phyloP scores from a whole-genome alignment of 202 grass and related monocot species.

The Brachypodium distachyon region DNA sequence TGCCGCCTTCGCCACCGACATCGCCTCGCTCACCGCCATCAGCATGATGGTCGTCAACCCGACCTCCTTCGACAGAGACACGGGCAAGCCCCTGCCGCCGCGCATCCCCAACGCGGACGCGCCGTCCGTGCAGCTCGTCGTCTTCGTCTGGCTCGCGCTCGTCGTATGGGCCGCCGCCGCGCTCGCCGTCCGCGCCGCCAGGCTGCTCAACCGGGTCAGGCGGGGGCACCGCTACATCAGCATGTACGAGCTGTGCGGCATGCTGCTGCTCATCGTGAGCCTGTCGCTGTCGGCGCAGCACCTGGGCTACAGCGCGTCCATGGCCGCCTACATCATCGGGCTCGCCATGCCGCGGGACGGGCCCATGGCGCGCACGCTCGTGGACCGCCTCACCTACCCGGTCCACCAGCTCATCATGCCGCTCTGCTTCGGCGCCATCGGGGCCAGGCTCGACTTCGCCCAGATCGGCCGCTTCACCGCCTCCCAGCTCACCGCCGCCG shows the following conservation, averaged over 20 bases:
- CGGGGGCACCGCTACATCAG: conserved; percentile 30
- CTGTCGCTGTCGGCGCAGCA: conserved; percentile 15
- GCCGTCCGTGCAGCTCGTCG: neutral
- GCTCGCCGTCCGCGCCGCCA: neutral
- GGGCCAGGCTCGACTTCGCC: conserved; percentile 42
- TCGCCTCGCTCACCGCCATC: conserved; percentile 18
- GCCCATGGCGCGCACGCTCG: conserved; percentile 46
- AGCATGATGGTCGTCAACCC: conserved; percentile 14
- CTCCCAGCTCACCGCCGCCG: conserved; percentile 1
- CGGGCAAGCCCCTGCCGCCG: neutral
- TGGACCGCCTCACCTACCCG: conserved; percentile 46
- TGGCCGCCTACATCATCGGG: conserved; percentile 59
- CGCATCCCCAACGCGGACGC: too few relatives aligned
- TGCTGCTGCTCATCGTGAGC: conserved; percentile 29
- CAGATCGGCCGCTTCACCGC: neutral
- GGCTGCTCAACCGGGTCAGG: conserved; percentile 35
- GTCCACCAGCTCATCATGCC: conserved; percentile 60
- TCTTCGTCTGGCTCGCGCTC: neutral
- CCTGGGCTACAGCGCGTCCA: conserved; percentile 35
- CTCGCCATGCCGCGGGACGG: conserved; percentile 55
- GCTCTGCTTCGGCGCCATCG: conserved; percentile 41
- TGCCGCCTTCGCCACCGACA: conserved; percentile 54
- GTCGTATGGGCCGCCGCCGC: neutral
- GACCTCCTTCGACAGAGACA: neutral
- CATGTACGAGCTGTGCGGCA: conserved; percentile 25